These are phyloP conservation scores for Saccharomyces hybrid DNA, from an alignment of 1,139 yeast genomes.

Conservation along the genomic window DNA sequence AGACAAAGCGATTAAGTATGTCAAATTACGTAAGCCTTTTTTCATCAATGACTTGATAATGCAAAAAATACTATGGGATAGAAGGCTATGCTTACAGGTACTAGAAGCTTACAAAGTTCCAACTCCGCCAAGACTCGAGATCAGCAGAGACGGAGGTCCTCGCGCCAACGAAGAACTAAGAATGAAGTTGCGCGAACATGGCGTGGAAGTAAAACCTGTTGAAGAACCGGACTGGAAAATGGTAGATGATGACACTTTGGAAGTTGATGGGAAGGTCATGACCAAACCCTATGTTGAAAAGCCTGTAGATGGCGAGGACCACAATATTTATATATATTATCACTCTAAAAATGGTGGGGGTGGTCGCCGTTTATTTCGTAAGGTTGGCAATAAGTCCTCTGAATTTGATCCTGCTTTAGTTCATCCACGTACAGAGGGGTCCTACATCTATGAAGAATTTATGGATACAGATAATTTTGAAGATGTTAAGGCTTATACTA, in stretches of 20 bases:
- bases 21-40: constrained; percentile 81
- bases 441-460: constrained; percentile 85
- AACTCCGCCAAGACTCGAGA: constrained; percentile 83
- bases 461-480: constrained; percentile 98
- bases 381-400: constrained; percentile 93
- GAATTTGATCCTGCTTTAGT: constrained; percentile 82
- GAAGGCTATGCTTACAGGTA: constrained; percentile 79
- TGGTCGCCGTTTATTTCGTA: constrained; percentile 86
- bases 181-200: constrained; percentile 49
- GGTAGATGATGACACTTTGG: constrained; percentile 78
- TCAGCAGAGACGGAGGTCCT: constrained; percentile 98
- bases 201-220: constrained; percentile 44
- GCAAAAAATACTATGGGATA: constrained; percentile 94
- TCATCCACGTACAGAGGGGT: constrained; percentile 79
- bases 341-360: constrained; percentile 91
- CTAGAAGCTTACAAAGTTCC: constrained; percentile 78
- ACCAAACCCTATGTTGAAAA: constrained; percentile 94
- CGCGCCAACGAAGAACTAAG: constrained; percentile 59
- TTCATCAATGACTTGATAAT: constrained; percentile 80
- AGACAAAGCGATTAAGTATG: constrained; percentile 90
- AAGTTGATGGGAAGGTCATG: constrained; percentile 63
- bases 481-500: constrained; percentile 97
- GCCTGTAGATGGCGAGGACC: constrained; percentile 99
- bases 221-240: constrained; percentile 78
- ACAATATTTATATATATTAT: constrained; percentile 89